A percentile compares a stretch with the other conserved stretches of the same genome.
Evolutionary conservation across 768 basidiomycete genomes (phyloP).

Genomic region (Termitomyces sp.): DNA sequence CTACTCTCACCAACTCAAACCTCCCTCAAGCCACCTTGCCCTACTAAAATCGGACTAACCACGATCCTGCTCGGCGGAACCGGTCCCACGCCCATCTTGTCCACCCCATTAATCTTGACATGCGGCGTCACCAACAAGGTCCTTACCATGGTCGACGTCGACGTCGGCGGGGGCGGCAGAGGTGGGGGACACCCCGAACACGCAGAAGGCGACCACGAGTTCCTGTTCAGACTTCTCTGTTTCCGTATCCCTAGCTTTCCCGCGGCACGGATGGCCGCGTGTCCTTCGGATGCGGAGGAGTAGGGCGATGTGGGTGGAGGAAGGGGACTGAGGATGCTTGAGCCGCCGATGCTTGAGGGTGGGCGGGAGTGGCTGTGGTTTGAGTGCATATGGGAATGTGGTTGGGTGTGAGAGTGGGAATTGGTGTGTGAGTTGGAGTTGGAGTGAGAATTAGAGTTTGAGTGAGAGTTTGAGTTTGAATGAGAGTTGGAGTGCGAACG

Average conservation of each 20-base stretch:
- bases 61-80: slow-evolving; percentile 9
- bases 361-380: slow-evolving; percentile 8
- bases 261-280: slow-evolving; percentile 50
- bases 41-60: slow-evolving; percentile 14
- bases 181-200: neutral
- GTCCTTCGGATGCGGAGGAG: slow-evolving; percentile 16
- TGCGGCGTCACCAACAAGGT: neutral
- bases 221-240: slow-evolving; percentile 44
- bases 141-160: neutral
- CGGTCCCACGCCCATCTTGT: neutral
- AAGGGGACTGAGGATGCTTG: slow-evolving; percentile 16
- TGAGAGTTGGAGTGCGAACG: neutral
- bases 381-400: slow-evolving; percentile 6
- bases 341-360: slow-evolving; percentile 17
- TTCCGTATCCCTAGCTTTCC: slow-evolving; percentile 45
- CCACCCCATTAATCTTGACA: neutral
- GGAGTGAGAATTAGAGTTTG: slow-evolving; percentile 2
- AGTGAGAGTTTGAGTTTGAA: neutral
- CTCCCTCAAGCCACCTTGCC: slow-evolving; percentile 2
- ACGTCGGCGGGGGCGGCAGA: neutral
- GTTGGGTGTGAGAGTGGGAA: neutral
- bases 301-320: slow-evolving; percentile 4
- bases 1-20: neutral
- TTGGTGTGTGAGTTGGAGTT: neutral
- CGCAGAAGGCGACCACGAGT: slow-evolving; percentile 42